Percentiles rank a stretch among this genome's conserved stretches.
These are phyloP conservation scores for Grosmannia clavigera DNA, from an alignment of 2,329 filamentous ascomycete species.

Conservation along the genomic window DNA sequence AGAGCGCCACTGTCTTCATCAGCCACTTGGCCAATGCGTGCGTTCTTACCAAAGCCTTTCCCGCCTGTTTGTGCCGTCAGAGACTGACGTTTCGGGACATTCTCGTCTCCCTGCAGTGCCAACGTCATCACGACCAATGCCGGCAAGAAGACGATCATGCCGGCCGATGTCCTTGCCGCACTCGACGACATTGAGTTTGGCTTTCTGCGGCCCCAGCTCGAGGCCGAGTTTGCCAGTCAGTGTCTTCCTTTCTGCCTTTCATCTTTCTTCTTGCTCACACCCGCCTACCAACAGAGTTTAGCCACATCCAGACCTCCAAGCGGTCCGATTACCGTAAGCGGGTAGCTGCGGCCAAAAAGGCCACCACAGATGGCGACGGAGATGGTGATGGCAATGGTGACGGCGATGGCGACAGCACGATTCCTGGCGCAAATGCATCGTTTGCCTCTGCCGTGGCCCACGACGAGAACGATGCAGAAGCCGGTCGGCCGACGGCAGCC, in stretches of 20 bases:
- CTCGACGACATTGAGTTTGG: conserved; percentile 65
- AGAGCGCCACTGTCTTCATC: conserved; percentile 74
- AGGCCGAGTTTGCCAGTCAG: conserved; percentile 66
- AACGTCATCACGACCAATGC: conserved; percentile 55
- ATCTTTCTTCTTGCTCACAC: background rate
- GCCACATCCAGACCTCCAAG: conserved; percentile 60
- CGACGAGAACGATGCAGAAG: conserved; percentile 6
- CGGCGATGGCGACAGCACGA: conserved; percentile 8
- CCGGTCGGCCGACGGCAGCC: conserved; percentile 9
- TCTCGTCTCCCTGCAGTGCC: conserved; percentile 38
- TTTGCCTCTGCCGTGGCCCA: background rate
- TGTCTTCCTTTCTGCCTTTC: conserved; percentile 8
- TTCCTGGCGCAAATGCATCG: background rate
- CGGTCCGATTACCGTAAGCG: conserved; percentile 61
- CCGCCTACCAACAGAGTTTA: conserved; percentile 44
- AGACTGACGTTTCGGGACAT: background rate
- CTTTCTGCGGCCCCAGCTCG: conserved; percentile 56
- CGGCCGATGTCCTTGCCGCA: conserved; percentile 63
- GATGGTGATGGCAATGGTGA: conserved; percentile 13
- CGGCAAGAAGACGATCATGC: conserved; percentile 69
- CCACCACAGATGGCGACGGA: conserved; percentile 16
- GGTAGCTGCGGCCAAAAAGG: conserved; percentile 51
- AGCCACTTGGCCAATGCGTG: conserved; percentile 68
- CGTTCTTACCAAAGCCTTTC: background rate
- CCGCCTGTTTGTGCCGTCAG: background rate